These are phyloP conservation scores for Tricholoma bakamatsutake DNA, from an alignment of 768 basidiomycete genomes.

Conservation along the genomic window DNA sequence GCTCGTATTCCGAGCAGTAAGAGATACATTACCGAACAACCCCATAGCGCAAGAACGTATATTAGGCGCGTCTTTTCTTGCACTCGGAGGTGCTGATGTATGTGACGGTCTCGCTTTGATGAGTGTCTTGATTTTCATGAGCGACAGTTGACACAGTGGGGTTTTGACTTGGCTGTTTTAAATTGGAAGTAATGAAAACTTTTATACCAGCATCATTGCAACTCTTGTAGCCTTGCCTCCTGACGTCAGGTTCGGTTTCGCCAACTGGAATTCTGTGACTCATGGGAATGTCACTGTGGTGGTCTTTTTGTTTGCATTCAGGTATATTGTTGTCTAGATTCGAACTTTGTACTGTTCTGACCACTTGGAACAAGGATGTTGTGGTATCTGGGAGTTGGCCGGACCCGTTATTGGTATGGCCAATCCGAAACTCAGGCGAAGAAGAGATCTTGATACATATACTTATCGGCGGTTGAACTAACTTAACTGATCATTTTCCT, in stretches of 20 bases:
- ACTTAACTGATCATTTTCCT: too few species aligned
- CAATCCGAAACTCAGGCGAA: slow-evolving; percentile 4
- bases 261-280: slow-evolving; percentile 63
- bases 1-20: slow-evolving; percentile 59
- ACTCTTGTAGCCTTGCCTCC: slow-evolving; percentile 55
- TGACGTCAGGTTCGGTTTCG: slow-evolving; percentile 42
- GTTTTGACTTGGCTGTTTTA: slow-evolving; percentile 4
- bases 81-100: slow-evolving; percentile 68
- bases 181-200: neutral
- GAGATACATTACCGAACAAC: slow-evolving; percentile 52
- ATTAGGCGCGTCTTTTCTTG: slow-evolving; percentile 54
- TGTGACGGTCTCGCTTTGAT: slow-evolving; percentile 18
- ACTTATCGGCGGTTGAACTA: too few species aligned
- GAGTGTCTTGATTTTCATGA: neutral
- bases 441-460: neutral
- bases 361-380: slow-evolving; percentile 9
- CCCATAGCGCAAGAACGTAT: slow-evolving; percentile 63
- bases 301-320: slow-evolving; percentile 46
- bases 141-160: slow-evolving; percentile 57
- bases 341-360: neutral
- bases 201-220: slow-evolving; percentile 46
- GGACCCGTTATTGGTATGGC: slow-evolving; percentile 16
- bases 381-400: slow-evolving; percentile 17
- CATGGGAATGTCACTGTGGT: slow-evolving; percentile 74
- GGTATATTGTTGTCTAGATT: slow-evolving; percentile 33